These are phyloP conservation scores for Lagenaria siceraria DNA, from an alignment of 306 rosid species.

Conservation along the genomic window DNA sequence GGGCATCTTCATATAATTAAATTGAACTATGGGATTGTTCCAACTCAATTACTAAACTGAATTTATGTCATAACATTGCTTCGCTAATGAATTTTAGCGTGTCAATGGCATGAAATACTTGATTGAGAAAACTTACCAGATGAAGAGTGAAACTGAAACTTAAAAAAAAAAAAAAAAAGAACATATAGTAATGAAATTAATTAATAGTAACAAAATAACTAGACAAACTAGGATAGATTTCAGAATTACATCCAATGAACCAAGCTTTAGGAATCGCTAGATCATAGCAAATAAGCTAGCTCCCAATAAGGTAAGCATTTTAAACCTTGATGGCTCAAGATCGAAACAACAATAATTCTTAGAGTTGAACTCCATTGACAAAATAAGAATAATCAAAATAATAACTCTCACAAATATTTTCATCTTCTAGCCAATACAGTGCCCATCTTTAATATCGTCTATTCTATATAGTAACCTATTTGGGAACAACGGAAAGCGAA, in stretches of 20 bases:
- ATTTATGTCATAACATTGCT: background rate
- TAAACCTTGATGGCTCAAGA: background rate
- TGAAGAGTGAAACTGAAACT: background rate
- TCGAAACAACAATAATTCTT: background rate
- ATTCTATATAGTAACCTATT: background rate
- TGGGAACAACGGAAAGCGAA: background rate
- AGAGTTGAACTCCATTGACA: background rate
- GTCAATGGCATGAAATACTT: background rate
- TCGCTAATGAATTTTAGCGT: background rate
- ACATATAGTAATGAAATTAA: background rate
- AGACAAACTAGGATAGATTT: background rate
- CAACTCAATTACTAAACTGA: background rate
- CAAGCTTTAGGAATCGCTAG: background rate
- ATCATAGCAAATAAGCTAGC: background rate
- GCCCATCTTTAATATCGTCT: background rate
- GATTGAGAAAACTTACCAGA: background rate
- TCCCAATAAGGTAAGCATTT: background rate
- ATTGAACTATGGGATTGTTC: background rate
- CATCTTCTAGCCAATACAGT: background rate
- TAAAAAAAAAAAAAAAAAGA: background rate
- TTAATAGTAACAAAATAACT: background rate
- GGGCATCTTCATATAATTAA: background rate
- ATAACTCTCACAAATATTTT: background rate
- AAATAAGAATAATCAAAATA: background rate
- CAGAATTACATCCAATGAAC: background rate